These are phyloP conservation scores for Lantana camara DNA, from an alignment of 257 asterid species.

Conservation along the genomic window DNA sequence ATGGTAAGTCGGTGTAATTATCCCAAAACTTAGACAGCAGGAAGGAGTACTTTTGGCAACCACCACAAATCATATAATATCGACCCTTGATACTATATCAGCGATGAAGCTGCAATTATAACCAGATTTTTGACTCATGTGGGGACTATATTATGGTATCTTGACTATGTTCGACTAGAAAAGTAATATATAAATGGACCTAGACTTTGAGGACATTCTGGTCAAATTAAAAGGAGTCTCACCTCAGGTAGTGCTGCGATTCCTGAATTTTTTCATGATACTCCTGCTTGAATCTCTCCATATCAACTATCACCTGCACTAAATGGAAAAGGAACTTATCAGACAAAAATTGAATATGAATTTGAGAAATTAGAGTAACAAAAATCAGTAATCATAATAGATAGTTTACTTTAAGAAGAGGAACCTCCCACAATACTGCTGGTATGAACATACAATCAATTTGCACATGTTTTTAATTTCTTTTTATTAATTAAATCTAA, in stretches of 20 bases:
- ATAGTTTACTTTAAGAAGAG: slow-evolving; percentile 12
- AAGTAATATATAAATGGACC: slow-evolving; percentile 11
- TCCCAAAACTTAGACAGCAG: too few species aligned
- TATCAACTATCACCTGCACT: slow-evolving; percentile 88
- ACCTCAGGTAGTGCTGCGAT: slow-evolving; percentile 71
- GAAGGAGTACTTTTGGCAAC: too few species aligned
- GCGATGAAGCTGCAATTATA: too few species aligned
- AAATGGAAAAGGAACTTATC: slow-evolving; percentile 26
- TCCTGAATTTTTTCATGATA: slow-evolving; percentile 60
- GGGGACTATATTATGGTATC: background rate
- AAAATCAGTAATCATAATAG: background rate
- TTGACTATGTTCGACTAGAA: background rate
- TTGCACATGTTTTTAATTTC: background rate
- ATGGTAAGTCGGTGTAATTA: too few species aligned
- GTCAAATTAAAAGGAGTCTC: slow-evolving; percentile 34
- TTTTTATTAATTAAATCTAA: background rate
- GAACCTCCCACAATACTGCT: slow-evolving; percentile 15
- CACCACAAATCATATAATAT: too few species aligned
- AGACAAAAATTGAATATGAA: slow-evolving; percentile 3
- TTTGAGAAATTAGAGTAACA: slow-evolving; percentile 9
- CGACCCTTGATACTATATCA: too few species aligned
- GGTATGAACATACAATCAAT: slow-evolving; percentile 22
- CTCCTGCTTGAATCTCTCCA: slow-evolving; percentile 93
- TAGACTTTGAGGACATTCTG: slow-evolving; percentile 7
- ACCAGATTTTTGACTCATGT: too few species aligned